Conservation (phyloP, 176 grass and related monocot genomes). For the Themeda triandra region DNA sequence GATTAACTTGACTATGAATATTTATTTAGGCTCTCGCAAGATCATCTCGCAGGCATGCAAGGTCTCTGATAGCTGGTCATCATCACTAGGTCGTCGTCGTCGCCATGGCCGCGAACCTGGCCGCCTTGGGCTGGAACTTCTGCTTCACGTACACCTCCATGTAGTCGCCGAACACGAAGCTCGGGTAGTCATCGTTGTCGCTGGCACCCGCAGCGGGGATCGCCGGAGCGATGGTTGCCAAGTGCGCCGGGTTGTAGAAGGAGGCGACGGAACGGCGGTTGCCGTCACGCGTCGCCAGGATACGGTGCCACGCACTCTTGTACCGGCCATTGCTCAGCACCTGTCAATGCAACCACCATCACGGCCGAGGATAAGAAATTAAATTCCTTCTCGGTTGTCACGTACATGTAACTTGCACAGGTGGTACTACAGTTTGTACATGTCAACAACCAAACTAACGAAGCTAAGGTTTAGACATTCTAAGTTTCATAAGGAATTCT, state of each 20-base stretch:
- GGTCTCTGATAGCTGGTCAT: too few species aligned
- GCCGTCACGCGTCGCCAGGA: constrained; percentile 53
- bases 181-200: constrained; percentile 40
- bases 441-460: not conserved
- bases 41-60: not conserved
- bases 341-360: not conserved
- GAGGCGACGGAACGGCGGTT: constrained; percentile 84
- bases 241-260: constrained; percentile 76
- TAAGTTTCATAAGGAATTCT: not conserved
- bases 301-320: constrained; percentile 89
- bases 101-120: constrained; percentile 45
- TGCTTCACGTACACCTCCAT: constrained; percentile 82
- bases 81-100: not conserved
- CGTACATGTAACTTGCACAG: not conserved
- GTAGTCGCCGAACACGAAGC: constrained; percentile 74
- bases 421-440: not conserved
- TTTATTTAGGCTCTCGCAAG: not conserved
- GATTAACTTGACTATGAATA: not conserved
- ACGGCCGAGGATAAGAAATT: not conserved
- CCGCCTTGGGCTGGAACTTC: constrained; percentile 71
- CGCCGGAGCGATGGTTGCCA: constrained; percentile 53
- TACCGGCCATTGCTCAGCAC: constrained; percentile 81
- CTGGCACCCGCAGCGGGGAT: not conserved
- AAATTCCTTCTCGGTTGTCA: not conserved
- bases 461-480: not conserved